A percentile compares a stretch with the other conserved stretches of the same genome.
phyloP scores from a whole-genome alignment of 768 basidiomycete species.

The Calvatia gigantea region DNA sequence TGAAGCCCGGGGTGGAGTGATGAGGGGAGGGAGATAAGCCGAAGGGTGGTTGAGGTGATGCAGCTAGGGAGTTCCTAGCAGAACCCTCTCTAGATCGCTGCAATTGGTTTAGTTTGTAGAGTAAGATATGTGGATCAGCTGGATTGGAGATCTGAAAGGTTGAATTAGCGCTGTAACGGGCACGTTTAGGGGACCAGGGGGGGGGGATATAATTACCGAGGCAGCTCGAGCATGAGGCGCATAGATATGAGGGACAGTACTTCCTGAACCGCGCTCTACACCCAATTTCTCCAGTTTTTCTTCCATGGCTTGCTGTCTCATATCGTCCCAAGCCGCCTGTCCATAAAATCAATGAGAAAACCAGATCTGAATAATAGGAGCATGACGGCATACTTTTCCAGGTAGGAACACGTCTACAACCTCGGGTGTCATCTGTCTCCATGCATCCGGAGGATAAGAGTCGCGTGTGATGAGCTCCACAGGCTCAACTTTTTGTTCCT shows the following conservation, averaged over 20 bases:
- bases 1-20: constrained; percentile 28
- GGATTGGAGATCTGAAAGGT: constrained; percentile 77
- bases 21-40: constrained; percentile 51
- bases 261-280: constrained; percentile 63
- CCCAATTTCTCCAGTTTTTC: constrained; percentile 79
- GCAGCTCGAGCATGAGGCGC: constrained; percentile 81
- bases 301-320: constrained; percentile 72
- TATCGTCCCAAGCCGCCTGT: constrained; percentile 71
- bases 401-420: constrained; percentile 81
- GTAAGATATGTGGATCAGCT: constrained; percentile 77
- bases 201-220: constrained; percentile 54
- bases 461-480: constrained; percentile 44
- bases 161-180: constrained; percentile 8
- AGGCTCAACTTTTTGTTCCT: constrained; percentile 17
- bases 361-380: constrained; percentile 12
- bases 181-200: constrained; percentile 24
- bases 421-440: constrained; percentile 54
- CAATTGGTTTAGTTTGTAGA: constrained; percentile 81
- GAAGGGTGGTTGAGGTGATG: constrained; percentile 59
- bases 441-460: constrained; percentile 61
- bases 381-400: constrained; percentile 52
- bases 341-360: constrained; percentile 6
- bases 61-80: constrained; percentile 47
- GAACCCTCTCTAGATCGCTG: constrained; percentile 65
- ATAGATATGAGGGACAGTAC: constrained; percentile 55